These are phyloP conservation scores for Akanthomyces muscarius DNA, from an alignment of 2,329 filamentous ascomycete genomes.

Conservation along the genomic window DNA sequence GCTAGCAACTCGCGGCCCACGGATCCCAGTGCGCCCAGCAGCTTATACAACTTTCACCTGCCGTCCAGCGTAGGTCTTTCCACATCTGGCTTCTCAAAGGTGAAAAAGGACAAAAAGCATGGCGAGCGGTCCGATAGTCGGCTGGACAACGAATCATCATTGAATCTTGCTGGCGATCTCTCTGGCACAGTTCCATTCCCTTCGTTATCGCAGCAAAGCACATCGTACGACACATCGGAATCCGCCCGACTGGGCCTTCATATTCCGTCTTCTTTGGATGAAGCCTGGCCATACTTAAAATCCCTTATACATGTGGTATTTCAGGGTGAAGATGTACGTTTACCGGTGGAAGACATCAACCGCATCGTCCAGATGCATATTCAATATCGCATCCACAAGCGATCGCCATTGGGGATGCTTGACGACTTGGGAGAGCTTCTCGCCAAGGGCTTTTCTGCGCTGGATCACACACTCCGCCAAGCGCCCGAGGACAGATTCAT, in stretches of 20 bases:
- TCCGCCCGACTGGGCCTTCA: constrained; percentile 54
- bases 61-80: constrained; percentile 67
- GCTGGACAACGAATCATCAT: constrained; percentile 49
- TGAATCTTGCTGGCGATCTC: constrained; percentile 45
- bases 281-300: constrained; percentile 79
- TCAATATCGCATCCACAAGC: constrained; percentile 70
- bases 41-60: constrained; percentile 73
- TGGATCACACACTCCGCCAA: constrained; percentile 77
- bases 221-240: constrained; percentile 53
- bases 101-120: constrained; percentile 81
- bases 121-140: constrained; percentile 57
- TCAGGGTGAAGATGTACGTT: constrained; percentile 71
- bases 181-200: constrained; percentile 50
- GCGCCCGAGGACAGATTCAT: constrained; percentile 86
- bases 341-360: constrained; percentile 84
- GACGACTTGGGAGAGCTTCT: constrained; percentile 75
- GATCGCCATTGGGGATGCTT: constrained; percentile 65
- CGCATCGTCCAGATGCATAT: constrained; percentile 74
- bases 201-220: constrained; percentile 40
- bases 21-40: constrained; percentile 70
- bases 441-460: constrained; percentile 74
- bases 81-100: constrained; percentile 68
- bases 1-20: constrained; percentile 72
- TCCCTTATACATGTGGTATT: constrained; percentile 74
- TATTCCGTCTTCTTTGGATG: constrained; percentile 67